Conservation (phyloP, 2,329 filamentous ascomycete species). For the Zalaria obscura region DNA sequence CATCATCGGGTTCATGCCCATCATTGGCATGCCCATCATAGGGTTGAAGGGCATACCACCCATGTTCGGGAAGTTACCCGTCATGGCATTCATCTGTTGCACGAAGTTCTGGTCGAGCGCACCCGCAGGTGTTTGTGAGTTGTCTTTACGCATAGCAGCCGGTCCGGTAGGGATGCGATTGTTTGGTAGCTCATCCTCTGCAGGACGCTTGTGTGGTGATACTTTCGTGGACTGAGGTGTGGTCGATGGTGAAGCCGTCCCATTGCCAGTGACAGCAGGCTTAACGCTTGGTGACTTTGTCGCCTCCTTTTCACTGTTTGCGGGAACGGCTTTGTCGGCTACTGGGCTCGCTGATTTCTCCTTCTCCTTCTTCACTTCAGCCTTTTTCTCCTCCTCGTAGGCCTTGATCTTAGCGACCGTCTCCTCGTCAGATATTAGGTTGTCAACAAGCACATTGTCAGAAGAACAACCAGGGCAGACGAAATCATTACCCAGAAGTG, state of each 20-base stretch:
- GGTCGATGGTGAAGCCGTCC: conserved; percentile 11
- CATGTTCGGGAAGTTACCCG: conserved; percentile 14
- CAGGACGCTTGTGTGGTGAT: conserved; percentile 62
- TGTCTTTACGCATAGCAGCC: conserved; percentile 29
- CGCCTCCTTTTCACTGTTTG: conserved; percentile 5
- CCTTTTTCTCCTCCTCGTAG: conserved; percentile 44
- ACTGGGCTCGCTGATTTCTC: conserved; percentile 24
- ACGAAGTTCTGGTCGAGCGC: conserved; percentile 25
- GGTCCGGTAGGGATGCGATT: conserved; percentile 28
- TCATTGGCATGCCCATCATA: conserved; percentile 20
- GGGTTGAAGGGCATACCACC: conserved; percentile 14
- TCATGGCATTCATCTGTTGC: conserved; percentile 30
- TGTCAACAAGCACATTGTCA: conserved; percentile 85
- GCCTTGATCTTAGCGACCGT: conserved; percentile 76
- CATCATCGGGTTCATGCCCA: conserved; percentile 32
- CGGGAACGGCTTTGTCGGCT: conserved; percentile 9
- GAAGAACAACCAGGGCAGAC: conserved; percentile 83
- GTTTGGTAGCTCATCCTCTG: conserved; percentile 50
- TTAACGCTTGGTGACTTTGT: conserved; percentile 6
- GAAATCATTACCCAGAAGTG: conserved; percentile 96
- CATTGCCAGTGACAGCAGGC: conserved; percentile 8
- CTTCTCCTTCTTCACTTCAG: conserved; percentile 28
- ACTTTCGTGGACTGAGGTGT: conserved; percentile 11
- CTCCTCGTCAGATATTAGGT: conserved; percentile 71
- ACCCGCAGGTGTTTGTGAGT: conserved; percentile 10